Base-by-base conservation (phyloP, 2,329 filamentous ascomycete genomes). In the Penicillium sclerotigenum region DNA sequence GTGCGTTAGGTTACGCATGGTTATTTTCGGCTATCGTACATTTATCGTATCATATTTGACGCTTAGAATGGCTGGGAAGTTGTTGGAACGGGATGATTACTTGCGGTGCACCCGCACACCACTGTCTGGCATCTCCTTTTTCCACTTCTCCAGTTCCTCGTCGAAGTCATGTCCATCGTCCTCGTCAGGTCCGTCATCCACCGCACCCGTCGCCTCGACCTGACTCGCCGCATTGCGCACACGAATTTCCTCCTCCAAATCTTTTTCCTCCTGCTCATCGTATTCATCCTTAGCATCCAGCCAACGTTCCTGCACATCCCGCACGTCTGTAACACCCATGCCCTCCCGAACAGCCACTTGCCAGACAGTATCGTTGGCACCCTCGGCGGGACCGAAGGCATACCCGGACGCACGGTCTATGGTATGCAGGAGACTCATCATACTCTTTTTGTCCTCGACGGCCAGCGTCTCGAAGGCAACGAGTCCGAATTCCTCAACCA, bases 281-380 rank as follows among this genome's bases (percentile, higher is more conserved):
- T 90, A 91, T 62, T 88, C 90, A 16, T 92, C 92, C 71, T 92
- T 94, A 38, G 87, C 82, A 75, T 97, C 93, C 31, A 99, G 78
- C 94, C 94, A 99, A 59, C 94, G 83, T 77, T 99, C 94, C 75
- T 99, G 94, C 60, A 97, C 87, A 74, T 99, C 93, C 57, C 87
- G 81, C 10, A 91, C 86, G 66, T 95, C 91, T 81, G 96, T 86
- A 34, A 86, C 84, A 56, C 82, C 82, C 63, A 82, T 77, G 2
- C 83, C 82, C 59, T 87, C 83, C 54, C 91, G 85, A 85, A 97
- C 96, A 3, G 94, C 91, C 42, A 97, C 87, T 68, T 95, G 90
- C 94, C 94, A 99, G n/a, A 99, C 85, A 7, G 88, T 92, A 71
- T 99, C 93, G 65, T 97, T 97, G 43, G 91, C 90, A 2, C 91